These are phyloP conservation scores for Aspergillus clavatus DNA, from an alignment of 2,329 filamentous ascomycete genomes.

Conservation along the genomic window DNA sequence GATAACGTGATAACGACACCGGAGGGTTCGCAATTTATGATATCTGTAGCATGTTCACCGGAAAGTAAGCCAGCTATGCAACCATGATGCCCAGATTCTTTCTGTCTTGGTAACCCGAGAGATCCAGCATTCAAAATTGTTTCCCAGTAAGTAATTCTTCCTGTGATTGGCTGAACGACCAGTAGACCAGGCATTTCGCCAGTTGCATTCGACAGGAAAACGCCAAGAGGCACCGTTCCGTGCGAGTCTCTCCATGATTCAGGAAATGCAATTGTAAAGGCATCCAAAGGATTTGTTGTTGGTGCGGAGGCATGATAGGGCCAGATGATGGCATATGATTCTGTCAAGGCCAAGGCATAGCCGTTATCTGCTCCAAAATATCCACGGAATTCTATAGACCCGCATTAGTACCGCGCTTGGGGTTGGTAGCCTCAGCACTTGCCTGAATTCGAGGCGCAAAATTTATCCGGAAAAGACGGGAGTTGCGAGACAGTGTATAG, in stretches of 20 bases:
- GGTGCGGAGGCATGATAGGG: conserved; percentile 59
- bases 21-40: conserved; percentile 79
- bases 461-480: conserved; percentile 71
- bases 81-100: conserved; percentile 73
- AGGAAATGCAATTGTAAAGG: conserved; percentile 74
- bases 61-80: conserved; percentile 68
- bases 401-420: conserved; percentile 12
- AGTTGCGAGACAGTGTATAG: conserved; percentile 83
- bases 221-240: conserved; percentile 74
- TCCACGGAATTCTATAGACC: conserved; percentile 57
- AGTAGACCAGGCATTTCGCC: conserved; percentile 81
- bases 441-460: conserved; percentile 64
- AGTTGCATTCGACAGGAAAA: conserved; percentile 73
- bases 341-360: conserved; percentile 75
- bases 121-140: conserved; percentile 85
- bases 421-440: conserved; percentile 30
- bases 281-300: conserved; percentile 48
- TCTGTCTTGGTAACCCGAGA: conserved; percentile 75
- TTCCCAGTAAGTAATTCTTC: conserved; percentile 91
- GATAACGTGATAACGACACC: conserved; percentile 84
- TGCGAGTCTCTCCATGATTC: conserved; percentile 61
- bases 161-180: conserved; percentile 75
- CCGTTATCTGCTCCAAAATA: conserved; percentile 60
- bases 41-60: conserved; percentile 69
- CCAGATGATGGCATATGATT: conserved; percentile 83